phyloP scores from a whole-genome alignment of 495 filamentous ascomycete species.

The Letharia columbiana region DNA sequence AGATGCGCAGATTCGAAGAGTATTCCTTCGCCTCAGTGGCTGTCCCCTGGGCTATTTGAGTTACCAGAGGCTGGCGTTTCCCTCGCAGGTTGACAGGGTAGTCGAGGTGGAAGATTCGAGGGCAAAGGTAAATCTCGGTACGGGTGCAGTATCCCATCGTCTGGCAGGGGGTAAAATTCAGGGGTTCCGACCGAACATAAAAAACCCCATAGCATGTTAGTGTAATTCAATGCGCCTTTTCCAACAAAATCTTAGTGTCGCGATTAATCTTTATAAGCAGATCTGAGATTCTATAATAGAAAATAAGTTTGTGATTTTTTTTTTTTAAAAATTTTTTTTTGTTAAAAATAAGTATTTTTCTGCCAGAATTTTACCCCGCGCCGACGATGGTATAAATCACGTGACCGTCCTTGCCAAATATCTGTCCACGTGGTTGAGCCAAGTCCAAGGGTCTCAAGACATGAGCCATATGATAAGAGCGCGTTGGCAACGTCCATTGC shows the following conservation, averaged over 20 bases:
- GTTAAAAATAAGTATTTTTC: too few relatives aligned
- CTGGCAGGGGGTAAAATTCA: too few relatives aligned
- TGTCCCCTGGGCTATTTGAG: neutral
- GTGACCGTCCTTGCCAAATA: neutral
- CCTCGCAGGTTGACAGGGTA: neutral
- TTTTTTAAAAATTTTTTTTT: too few relatives aligned
- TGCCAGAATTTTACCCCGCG: too few relatives aligned
- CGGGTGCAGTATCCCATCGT: neutral
- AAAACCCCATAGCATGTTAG: too few relatives aligned
- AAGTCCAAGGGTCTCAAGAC: neutral
- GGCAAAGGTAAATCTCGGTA: neutral
- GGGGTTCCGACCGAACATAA: too few relatives aligned
- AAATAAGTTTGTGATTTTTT: too few relatives aligned
- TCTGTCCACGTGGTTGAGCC: neutral
- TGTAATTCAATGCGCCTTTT: too few relatives aligned
- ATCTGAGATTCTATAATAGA: too few relatives aligned
- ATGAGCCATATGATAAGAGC: neutral
- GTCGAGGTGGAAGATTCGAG: neutral
- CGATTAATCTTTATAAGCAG: too few relatives aligned
- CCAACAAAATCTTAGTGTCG: too few relatives aligned
- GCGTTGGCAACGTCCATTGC: neutral
- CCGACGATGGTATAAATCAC: neutral
- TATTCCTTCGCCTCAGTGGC: neutral
- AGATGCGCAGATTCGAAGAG: neutral
- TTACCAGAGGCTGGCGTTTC: neutral